These are phyloP conservation scores for Udeniomyces megalosporus DNA, from an alignment of 768 basidiomycete species.

Conservation along the genomic window DNA sequence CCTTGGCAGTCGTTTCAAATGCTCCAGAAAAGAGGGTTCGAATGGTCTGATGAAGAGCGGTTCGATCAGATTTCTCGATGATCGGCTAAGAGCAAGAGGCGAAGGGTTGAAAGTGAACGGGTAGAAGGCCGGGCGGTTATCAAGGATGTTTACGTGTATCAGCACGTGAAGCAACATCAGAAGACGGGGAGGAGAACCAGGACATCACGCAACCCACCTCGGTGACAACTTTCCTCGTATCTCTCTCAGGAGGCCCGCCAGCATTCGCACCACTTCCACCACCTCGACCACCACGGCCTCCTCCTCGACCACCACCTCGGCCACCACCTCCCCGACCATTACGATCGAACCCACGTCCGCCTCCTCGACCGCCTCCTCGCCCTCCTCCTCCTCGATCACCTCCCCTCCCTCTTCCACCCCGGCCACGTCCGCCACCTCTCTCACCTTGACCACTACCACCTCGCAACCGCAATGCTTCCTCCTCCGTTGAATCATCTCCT, in stretches of 20 bases:
- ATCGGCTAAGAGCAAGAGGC: slow-evolving; percentile 47
- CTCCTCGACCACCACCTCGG: slow-evolving; percentile 14
- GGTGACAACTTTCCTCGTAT: slow-evolving; percentile 59
- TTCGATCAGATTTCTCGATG: slow-evolving; percentile 58
- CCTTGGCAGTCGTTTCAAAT: slow-evolving; percentile 60
- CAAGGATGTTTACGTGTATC: not conserved
- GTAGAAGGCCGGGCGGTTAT: not conserved
- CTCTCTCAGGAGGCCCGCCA: slow-evolving; percentile 32
- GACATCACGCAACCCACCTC: slow-evolving; percentile 41
- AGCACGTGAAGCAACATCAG: slow-evolving; percentile 7
- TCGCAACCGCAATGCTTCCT: not conserved
- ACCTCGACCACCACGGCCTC: slow-evolving; percentile 17
- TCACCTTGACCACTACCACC: slow-evolving; percentile 21
- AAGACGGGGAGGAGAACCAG: slow-evolving; percentile 17
- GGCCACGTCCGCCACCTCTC: slow-evolving; percentile 29
- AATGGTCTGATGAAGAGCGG: slow-evolving; percentile 62
- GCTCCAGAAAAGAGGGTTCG: slow-evolving; percentile 68
- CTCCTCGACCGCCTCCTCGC: slow-evolving; percentile 18
- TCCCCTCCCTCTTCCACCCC: slow-evolving; percentile 33
- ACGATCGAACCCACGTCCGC: not conserved
- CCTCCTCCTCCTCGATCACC: slow-evolving; percentile 20
- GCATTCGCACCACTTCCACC: slow-evolving; percentile 20
- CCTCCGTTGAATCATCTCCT: not conserved
- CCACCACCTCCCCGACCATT: slow-evolving; percentile 20
- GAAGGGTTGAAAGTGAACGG: not conserved